Evolutionary conservation across 1,284 basidiomycete species (phyloP), one percentile per base, ranked within the genome.

Genomic region (Tilletia caries): DNA sequence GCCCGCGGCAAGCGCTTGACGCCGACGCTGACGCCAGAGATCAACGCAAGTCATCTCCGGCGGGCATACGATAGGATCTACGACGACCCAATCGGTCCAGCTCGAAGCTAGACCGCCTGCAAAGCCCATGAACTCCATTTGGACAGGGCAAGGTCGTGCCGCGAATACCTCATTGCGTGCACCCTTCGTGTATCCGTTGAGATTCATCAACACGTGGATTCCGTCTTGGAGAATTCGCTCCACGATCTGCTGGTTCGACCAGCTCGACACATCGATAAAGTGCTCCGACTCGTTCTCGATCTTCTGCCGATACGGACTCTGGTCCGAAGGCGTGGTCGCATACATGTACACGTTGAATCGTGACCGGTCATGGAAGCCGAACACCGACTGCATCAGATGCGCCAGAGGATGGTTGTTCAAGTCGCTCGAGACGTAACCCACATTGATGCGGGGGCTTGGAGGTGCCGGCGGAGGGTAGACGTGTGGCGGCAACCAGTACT

Each of bases 151-250:
- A 18, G 88, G 87, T 33, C 88, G 83, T 0, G 86, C 86, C 8
- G 88, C 89, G 71, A 89, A 89, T 15, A 89, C 85, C 71, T 89
- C 88, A 74, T 89, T 89, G 65, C 86, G 82, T 2, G 88, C 87
- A 12, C 88, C 89, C 78, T 89, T 89, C n/a, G 88, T 89, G 73
- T 89, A 89, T 3, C 88, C 89, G 25, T 88, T 88, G 3, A 89
- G 80, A 71, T 89, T 88, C 70, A 89, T 83, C 25, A 89, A 85
- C 86, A 82, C 85, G 73, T 89, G 88, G 69, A 89, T 87, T 65
- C 86, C 84, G 72, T 89, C 87, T 70, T 81, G 76, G 34, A 85
- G 73, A 68, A 89, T 87, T 65, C 80, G 84, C 67, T 87, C 83
- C 50, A 86, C 81, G 43, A 87, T 83, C 37, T 83, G 83, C 68